phyloP scores from a whole-genome alignment of 225 moss, liverwort and hornwort species.

The Physcomitrellopsis africana region DNA sequence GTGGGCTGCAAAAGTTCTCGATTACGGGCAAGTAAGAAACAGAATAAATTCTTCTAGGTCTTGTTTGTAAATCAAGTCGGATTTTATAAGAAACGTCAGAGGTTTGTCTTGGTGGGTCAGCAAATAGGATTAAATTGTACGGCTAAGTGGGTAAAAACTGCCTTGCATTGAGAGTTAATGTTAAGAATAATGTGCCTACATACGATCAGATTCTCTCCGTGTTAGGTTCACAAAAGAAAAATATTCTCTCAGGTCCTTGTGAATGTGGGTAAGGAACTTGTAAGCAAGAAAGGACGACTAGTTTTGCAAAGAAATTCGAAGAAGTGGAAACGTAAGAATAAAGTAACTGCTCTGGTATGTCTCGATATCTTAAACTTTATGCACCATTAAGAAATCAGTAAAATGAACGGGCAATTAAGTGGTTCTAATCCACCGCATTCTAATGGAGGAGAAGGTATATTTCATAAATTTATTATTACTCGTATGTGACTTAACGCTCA shows the following conservation, averaged over 20 bases:
- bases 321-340: constrained; percentile 33
- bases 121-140: background rate
- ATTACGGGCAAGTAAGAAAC: constrained; percentile 45
- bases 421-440: background rate
- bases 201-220: constrained; percentile 10
- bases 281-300: constrained; percentile 42
- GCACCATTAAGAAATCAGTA: background rate
- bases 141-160: background rate
- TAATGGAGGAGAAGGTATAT: background rate
- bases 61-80: constrained; percentile 1
- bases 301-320: constrained; percentile 33
- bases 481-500: background rate
- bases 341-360: constrained; percentile 37
- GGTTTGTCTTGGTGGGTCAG: background rate
- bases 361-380: constrained; percentile 12
- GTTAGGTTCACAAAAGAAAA: constrained; percentile 24
- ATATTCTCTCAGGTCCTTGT: constrained; percentile 40
- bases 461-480: background rate
- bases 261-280: constrained; percentile 40
- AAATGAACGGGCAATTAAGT: background rate
- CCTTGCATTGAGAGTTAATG: too few species aligned
- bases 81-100: background rate
- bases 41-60: background rate
- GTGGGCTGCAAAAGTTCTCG: constrained; percentile 33
- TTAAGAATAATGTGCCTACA: background rate